Conservation (phyloP, 2,329 filamentous ascomycete species). For the Pseudogymnoascus sp. region DNA sequence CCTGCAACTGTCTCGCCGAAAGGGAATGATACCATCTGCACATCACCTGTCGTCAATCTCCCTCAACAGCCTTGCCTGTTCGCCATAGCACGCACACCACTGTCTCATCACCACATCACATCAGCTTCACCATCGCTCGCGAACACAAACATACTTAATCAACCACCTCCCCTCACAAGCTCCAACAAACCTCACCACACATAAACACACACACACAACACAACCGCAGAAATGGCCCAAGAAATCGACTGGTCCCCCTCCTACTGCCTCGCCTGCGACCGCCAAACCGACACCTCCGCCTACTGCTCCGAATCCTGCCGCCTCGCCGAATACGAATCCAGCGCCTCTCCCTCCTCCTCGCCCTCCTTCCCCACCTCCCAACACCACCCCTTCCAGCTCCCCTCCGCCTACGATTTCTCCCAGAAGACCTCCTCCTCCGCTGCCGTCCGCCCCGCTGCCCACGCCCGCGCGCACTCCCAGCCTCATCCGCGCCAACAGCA, state of each 20-base stretch:
- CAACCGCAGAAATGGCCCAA: slow-evolving; percentile 22
- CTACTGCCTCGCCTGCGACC: slow-evolving; percentile 91
- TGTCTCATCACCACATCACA: neutral
- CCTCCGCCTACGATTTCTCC: slow-evolving; percentile 66
- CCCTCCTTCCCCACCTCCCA: slow-evolving; percentile 43
- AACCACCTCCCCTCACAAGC: slow-evolving; percentile 10
- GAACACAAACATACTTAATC: neutral
- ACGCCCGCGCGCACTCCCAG: neutral
- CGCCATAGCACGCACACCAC: neutral
- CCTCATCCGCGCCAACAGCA: neutral
- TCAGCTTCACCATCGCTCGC: neutral
- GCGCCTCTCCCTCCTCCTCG: slow-evolving; percentile 51
- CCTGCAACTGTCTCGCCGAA: neutral
- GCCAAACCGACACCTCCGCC: slow-evolving; percentile 69
- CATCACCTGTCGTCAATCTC: neutral
- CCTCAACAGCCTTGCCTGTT: neutral
- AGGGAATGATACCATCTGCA: neutral
- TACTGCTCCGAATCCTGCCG: slow-evolving; percentile 93
- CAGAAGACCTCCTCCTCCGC: slow-evolving; percentile 16
- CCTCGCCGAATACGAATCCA: slow-evolving; percentile 71
- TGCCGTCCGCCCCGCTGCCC: slow-evolving; percentile 19
- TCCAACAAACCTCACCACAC: neutral
- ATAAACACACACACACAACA: slow-evolving; percentile 12
- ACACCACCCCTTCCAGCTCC: slow-evolving; percentile 54
- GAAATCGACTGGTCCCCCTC: slow-evolving; percentile 66